Evolutionary conservation across 73 alveolate species (phyloP), one percentile per base, ranked within the genome.

Genomic region (Halteria grandinella): DNA sequence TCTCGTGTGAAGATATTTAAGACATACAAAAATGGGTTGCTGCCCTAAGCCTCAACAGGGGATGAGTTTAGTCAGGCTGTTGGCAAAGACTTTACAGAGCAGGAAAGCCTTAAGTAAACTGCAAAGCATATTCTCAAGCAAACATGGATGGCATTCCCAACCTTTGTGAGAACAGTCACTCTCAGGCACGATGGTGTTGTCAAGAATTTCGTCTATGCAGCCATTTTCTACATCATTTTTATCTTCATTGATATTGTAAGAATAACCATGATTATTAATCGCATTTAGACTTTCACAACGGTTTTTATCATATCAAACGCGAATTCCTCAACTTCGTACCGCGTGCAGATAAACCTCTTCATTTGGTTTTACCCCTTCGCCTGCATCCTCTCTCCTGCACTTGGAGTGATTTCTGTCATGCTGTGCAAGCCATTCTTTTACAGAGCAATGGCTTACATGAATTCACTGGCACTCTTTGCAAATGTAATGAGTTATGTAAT

Each of bases 391-490:
- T 66, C 80, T 10, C 80, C 80, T 4, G 5, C 45, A 6, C 3
- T 66, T 23, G 80, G 80, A 15, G 14, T 66, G 25, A 15, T 66
- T 23, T 44, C 80, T 12, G 80, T 66, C 31, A 66, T 66, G 80
- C 63, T 66, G 23, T 66, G 80, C 66, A 66, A 47, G 66, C 80
- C 80, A 45, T 66, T 44, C 52, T 66, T 66, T 33, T 66, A 66
- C 53, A 66, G 80, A 66, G 53, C 66, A 34, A 37, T 66, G 6
- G 48, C 80, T 5, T 47, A 44, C 21, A 44, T 66, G 63, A 66
- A 66, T 25, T 66, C 55, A 1, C 23, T 66, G 5, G 43, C 60
- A 15, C 24, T 66, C 4, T 66, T 66, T 37, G 4, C 80, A 24
- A 66, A 66, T 66, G 6, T 41, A 34, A 4, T 66, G 1, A n/a